A percentile compares a stretch with the other conserved stretches of the same genome.
These are phyloP conservation scores for Acarospora socialis DNA, from an alignment of 2,329 filamentous ascomycete species.

Conservation along the genomic window DNA sequence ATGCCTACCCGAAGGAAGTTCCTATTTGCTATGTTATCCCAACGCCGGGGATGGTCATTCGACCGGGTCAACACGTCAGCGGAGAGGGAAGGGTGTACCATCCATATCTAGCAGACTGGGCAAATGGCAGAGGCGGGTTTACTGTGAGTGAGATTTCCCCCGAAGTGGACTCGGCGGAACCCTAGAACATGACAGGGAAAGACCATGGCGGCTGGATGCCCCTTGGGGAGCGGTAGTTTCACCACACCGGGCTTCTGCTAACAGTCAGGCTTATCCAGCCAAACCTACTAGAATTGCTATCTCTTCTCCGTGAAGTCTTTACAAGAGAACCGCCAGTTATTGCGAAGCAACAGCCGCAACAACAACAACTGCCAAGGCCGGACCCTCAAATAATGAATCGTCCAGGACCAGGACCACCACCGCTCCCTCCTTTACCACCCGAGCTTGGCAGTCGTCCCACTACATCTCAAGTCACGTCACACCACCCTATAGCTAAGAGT, in stretches of 20 bases:
- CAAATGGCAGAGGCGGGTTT: no score
- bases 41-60: conserved; percentile 73
- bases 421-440: conserved; percentile 57
- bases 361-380: conserved; percentile 24
- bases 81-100: conserved; percentile 89
- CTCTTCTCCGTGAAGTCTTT: conserved; percentile 73
- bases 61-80: conserved; percentile 89
- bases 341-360: conserved; percentile 41
- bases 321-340: conserved; percentile 89
- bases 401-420: conserved; percentile 41
- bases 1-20: conserved; percentile 72
- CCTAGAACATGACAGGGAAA: no score
- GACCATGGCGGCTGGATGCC: no score
- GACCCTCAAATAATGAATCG: no score
- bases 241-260: conserved; percentile 7
- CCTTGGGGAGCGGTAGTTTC: background rate
- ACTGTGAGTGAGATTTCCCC: no score
- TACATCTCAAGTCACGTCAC: no score
- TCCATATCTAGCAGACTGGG: conserved; percentile 85
- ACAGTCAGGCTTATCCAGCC: conserved; percentile 45
- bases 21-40: conserved; percentile 83
- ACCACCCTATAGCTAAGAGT: conserved; percentile 8
- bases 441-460: conserved; percentile 37
- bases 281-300: conserved; percentile 66
- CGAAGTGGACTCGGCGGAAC: no score